Conservation (phyloP, 2,329 filamentous ascomycete genomes). For the Trichoderma endophyticum region DNA sequence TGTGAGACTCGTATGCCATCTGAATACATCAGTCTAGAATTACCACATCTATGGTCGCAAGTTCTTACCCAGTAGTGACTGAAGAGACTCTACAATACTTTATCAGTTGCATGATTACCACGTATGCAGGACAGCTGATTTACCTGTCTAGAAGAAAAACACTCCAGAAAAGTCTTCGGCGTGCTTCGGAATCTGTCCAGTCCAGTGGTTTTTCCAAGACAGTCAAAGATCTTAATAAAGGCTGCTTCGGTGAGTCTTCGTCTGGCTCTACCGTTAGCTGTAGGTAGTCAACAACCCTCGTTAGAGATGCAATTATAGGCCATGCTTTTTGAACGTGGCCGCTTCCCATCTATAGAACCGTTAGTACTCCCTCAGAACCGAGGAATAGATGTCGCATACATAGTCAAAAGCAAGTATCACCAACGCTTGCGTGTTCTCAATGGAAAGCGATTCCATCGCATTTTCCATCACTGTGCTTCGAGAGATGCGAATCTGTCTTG, state of each 20-base stretch:
- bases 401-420: not conserved
- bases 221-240: not conserved
- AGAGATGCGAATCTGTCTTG: conserved; percentile 11
- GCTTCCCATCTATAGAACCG: not conserved
- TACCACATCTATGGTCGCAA: not conserved
- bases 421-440: not conserved
- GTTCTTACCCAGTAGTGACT: not conserved
- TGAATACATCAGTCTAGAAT: not conserved
- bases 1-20: not conserved
- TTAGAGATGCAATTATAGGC: conserved; percentile 23
- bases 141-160: not conserved
- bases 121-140: not conserved
- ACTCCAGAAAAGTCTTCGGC: not conserved
- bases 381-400: not conserved
- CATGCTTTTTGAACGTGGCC: not conserved
- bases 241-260: conserved; percentile 7
- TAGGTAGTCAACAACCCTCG: conserved; percentile 31
- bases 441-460: not conserved
- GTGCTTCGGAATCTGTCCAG: not conserved
- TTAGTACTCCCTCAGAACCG: not conserved
- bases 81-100: not conserved
- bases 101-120: not conserved
- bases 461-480: not conserved
- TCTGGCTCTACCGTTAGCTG: conserved; percentile 29
- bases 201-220: not conserved